Conservation (phyloP, 1,139 yeast genomes). For the Nakaseomyces uthaithaninus region DNA sequence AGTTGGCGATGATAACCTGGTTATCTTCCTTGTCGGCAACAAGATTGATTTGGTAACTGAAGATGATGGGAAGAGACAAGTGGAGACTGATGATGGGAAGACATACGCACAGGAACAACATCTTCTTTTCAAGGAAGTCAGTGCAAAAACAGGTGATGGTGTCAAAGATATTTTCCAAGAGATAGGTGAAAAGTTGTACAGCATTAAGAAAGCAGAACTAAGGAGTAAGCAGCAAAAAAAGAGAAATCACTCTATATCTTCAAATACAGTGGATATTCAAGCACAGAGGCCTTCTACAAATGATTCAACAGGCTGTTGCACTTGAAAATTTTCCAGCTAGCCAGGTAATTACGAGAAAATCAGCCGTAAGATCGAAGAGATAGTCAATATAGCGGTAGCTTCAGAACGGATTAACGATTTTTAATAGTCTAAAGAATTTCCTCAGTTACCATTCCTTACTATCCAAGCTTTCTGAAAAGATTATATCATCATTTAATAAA, state of each 20-base stretch:
- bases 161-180: constrained; percentile 74
- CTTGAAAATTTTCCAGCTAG: no score
- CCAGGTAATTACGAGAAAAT: no score
- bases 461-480: no score
- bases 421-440: no score
- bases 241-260: constrained; percentile 13
- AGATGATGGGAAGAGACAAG: constrained; percentile 41
- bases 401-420: no score
- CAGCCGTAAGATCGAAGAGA: no score
- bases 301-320: constrained; percentile 37
- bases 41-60: constrained; percentile 57
- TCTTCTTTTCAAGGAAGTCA: constrained; percentile 78
- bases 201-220: constrained; percentile 23
- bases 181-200: constrained; percentile 59
- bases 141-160: constrained; percentile 86
- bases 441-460: no score
- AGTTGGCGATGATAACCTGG: constrained; percentile 63
- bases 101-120: constrained; percentile 66
- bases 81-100: constrained; percentile 46
- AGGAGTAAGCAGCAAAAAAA: constrained; percentile 22
- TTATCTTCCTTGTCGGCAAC: constrained; percentile 79
- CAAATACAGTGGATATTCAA: constrained; percentile 32
- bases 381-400: no score
- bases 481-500: no score
- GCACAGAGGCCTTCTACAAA: constrained; percentile 42